Evolutionary conservation across 2,329 filamentous ascomycete species (phyloP).

Genomic region (Teratosphaeria nubilosa): DNA sequence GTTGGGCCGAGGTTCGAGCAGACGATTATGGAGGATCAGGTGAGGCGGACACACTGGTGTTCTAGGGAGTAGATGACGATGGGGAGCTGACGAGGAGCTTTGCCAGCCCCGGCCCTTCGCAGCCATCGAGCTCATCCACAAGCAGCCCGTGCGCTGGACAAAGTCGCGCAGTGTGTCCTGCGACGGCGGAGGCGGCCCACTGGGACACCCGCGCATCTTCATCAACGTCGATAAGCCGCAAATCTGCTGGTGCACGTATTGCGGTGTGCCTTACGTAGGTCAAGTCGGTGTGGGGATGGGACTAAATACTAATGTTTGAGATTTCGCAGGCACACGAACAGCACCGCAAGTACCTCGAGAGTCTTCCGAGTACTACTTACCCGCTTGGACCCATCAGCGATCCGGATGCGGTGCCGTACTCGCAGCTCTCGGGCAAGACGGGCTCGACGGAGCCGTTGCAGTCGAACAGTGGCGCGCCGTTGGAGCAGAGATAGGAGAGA

Average conservation of each 20-base stretch:
- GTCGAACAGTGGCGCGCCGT: slow-evolving; percentile 47
- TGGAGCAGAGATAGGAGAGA: slow-evolving; percentile 48
- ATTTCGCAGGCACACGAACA: slow-evolving; percentile 72
- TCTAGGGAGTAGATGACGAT: neutral
- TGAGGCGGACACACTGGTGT: slow-evolving; percentile 35
- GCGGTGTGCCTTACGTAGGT: slow-evolving; percentile 83
- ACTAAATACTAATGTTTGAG: neutral
- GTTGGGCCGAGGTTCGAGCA: slow-evolving; percentile 92
- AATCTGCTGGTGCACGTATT: slow-evolving; percentile 85
- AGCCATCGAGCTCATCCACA: slow-evolving; percentile 92
- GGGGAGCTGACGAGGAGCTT: slow-evolving; percentile 7
- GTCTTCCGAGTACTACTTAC: slow-evolving; percentile 60
- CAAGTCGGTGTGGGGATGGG: neutral
- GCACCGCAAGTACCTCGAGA: slow-evolving; percentile 73
- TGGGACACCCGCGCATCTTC: slow-evolving; percentile 86
- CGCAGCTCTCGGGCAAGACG: slow-evolving; percentile 21
- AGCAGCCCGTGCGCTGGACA: slow-evolving; percentile 88
- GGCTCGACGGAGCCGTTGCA: slow-evolving; percentile 31
- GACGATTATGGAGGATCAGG: slow-evolving; percentile 87
- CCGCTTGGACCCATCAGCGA: slow-evolving; percentile 58
- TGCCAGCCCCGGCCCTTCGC: slow-evolving; percentile 72
- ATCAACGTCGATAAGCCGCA: slow-evolving; percentile 98
- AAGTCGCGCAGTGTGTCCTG: slow-evolving; percentile 73
- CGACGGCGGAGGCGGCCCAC: slow-evolving; percentile 81
- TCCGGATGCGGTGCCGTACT: slow-evolving; percentile 48